Evolutionary conservation across 768 basidiomycete genomes (phyloP).

Genomic region (Boletus barrowsii): DNA sequence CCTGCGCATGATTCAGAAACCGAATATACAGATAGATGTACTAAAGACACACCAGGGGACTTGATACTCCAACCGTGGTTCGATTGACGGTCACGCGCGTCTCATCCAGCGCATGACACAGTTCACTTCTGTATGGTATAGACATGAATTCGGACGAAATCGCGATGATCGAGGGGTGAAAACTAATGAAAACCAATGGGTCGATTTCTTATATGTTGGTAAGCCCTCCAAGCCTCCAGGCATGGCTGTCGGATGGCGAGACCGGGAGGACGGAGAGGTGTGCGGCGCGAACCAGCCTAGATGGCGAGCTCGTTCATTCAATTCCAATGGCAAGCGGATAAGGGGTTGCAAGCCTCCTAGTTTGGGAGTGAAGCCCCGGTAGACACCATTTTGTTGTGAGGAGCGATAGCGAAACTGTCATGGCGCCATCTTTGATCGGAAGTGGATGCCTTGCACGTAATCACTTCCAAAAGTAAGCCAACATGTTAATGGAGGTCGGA

Average conservation of each 20-base stretch:
- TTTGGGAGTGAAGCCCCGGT: neutral
- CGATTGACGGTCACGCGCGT: too few species aligned
- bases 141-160: neutral
- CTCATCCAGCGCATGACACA: neutral
- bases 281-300: neutral
- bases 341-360: neutral
- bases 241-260: neutral
- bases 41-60: neutral
- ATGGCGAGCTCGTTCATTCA: neutral
- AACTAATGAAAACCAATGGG: too few species aligned
- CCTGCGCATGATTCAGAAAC: neutral
- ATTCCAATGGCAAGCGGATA: neutral
- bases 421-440: neutral
- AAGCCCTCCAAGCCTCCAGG: constrained; percentile 1
- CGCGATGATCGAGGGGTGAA: neutral
- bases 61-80: neutral
- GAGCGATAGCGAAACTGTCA: neutral
- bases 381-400: neutral
- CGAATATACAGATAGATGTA: neutral
- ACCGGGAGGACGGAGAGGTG: neutral
- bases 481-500: constrained; percentile 1
- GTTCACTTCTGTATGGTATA: neutral
- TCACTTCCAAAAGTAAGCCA: neutral
- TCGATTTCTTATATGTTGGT: neutral
- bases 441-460: neutral